Base-by-base conservation (phyloP, 371 early-diverging fungal species). In the Zopfochytrium polystomum region DNA sequence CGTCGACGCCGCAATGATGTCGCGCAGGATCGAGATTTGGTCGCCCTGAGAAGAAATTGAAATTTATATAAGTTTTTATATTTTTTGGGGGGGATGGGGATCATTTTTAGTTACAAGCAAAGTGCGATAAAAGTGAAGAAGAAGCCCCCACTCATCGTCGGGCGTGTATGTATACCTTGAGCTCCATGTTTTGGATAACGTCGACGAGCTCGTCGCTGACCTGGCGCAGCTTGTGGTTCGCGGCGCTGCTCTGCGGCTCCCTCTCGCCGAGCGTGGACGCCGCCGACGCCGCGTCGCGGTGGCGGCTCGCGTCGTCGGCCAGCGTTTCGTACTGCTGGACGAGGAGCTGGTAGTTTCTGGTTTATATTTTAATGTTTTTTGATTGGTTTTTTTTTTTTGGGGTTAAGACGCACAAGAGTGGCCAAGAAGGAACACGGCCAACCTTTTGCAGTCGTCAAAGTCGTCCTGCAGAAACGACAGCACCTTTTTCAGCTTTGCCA, bases 21-120 rank as follows among this genome's bases (percentile, higher is more conserved):
- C 79, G 9, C 73, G 54, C 56, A 79, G 44, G 15, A 79, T 77
- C 35, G 60, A 52, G 26, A 79, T 74, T 66, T 79, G 80, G 35
- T 79, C 80, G 3, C 75, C 55, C 75, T 71, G 55, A 9, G 6
- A 47, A 31, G 23, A 46, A 44, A 43, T 26, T 47, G 6, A 5
- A 25, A 20, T 26, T 11, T 53, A 25, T 15, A 49, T 29, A 23
- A 15, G 5, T 22, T 23, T 26, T 31, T 9, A 46, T 22, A 58
- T 20, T 1, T 6, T 6, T 23, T 25, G 5, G 22, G 3, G 26
- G 23, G 31, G 44, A 13, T 22, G 32, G 1, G 33, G 26, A 22
- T n/a, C n/a, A n/a, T n/a, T n/a, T n/a, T n/a, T n/a, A n/a, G n/a
- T n/a, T n/a, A n/a, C n/a, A n/a, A n/a, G n/a, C n/a, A n/a, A n/a